A percentile compares a stretch with the other conserved stretches of the same genome.
phyloP scores from a whole-genome alignment of 2,329 filamentous ascomycete species.

The Corynespora cassiicola region DNA sequence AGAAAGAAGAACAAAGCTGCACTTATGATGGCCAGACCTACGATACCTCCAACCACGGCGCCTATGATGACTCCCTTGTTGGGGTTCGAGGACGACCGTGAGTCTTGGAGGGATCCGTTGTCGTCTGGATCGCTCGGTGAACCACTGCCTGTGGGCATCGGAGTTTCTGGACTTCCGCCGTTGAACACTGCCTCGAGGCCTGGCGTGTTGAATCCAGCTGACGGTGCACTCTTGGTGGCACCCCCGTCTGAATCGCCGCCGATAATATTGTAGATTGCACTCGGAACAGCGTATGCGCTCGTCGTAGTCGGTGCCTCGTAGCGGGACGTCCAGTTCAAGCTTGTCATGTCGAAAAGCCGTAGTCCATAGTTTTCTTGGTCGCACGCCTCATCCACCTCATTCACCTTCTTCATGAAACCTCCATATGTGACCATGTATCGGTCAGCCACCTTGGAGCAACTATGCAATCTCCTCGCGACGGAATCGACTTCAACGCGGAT shows the following conservation, averaged over 20 bases:
- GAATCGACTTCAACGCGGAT: slow-evolving; percentile 7
- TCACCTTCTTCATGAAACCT: no score
- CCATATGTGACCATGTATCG: slow-evolving; percentile 18
- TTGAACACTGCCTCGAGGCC: slow-evolving; percentile 9
- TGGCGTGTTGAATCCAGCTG: slow-evolving; percentile 13
- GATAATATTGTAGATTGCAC: slow-evolving; percentile 10
- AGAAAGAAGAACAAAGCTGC: no score
- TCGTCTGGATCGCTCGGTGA: no score
- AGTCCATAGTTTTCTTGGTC: slow-evolving; percentile 14
- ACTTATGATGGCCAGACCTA: no score
- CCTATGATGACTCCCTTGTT: no score
- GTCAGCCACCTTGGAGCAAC: slow-evolving; percentile 7
- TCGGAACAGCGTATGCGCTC: slow-evolving; percentile 8
- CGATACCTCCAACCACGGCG: no score
- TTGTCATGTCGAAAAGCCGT: slow-evolving; percentile 13
- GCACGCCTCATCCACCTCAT: slow-evolving; percentile 8
- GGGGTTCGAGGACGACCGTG: no score
- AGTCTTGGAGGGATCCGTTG: no score
- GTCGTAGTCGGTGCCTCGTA: slow-evolving; percentile 6
- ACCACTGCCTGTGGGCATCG: no score
- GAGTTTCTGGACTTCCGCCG: no score
- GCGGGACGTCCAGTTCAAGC: slow-evolving; percentile 8
- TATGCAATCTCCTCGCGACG: slow-evolving; percentile 5
- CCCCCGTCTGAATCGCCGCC: slow-evolving; percentile 10
- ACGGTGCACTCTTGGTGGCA: slow-evolving; percentile 12